These are phyloP conservation scores for Fusarium armeniacum DNA, from an alignment of 2,329 filamentous ascomycete species.

Conservation along the genomic window DNA sequence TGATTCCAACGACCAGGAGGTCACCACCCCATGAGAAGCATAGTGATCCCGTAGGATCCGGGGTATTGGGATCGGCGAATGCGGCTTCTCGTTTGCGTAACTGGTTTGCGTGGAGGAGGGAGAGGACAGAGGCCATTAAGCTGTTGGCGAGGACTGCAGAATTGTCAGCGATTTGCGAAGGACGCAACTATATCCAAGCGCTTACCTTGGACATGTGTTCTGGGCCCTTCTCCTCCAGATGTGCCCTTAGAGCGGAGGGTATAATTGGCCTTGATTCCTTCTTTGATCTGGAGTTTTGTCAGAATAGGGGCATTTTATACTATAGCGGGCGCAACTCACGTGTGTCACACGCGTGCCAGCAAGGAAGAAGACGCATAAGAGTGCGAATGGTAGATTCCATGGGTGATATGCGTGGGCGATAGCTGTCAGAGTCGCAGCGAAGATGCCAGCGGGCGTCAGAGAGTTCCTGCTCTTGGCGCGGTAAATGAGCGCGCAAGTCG, in stretches of 20 bases:
- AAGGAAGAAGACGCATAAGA: slow-evolving; percentile 88
- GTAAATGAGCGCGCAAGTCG: slow-evolving; percentile 72
- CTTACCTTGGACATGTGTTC: slow-evolving; percentile 83
- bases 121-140: slow-evolving; percentile 77
- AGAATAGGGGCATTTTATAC: slow-evolving; percentile 13
- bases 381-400: slow-evolving; percentile 89
- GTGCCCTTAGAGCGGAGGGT: slow-evolving; percentile 82
- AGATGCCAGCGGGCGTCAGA: slow-evolving; percentile 81
- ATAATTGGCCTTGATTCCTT: slow-evolving; percentile 84
- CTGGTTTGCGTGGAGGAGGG: slow-evolving; percentile 72
- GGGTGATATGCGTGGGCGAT: slow-evolving; percentile 89
- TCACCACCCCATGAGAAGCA: slow-evolving; percentile 75
- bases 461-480: slow-evolving; percentile 80
- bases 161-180: slow-evolving; percentile 9
- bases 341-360: slow-evolving; percentile 87
- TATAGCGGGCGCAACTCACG: slow-evolving; percentile 60
- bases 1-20: slow-evolving; percentile 73
- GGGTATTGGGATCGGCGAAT: slow-evolving; percentile 52
- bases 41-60: slow-evolving; percentile 58
- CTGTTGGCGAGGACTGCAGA: slow-evolving; percentile 84
- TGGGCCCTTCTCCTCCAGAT: slow-evolving; percentile 82
- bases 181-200: slow-evolving; percentile 4
- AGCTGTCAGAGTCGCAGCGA: slow-evolving; percentile 80
- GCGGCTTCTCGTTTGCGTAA: slow-evolving; percentile 63
- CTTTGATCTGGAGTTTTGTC: slow-evolving; percentile 75